Conservation (phyloP, 768 basidiomycete species). For the Mycena alexandri region DNA sequence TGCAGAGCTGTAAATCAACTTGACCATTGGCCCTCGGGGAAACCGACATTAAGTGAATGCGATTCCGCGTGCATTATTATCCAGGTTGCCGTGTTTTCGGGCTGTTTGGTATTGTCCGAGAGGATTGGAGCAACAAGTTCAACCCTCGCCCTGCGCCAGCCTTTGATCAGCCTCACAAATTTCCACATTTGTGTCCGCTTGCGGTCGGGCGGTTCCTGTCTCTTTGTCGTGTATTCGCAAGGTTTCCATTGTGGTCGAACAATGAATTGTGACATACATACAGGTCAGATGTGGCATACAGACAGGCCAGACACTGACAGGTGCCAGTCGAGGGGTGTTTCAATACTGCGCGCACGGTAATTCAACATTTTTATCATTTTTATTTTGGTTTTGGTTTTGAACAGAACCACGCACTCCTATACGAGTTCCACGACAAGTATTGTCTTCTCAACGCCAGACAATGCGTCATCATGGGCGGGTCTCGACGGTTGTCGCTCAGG, state of each 20-base stretch:
- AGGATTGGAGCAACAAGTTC: conserved; percentile 21
- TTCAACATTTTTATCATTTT: conserved; percentile 17
- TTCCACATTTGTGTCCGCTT: conserved; percentile 25
- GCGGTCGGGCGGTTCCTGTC: conserved; percentile 20
- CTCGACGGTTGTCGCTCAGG: too few relatives aligned
- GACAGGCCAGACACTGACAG: conserved; percentile 2
- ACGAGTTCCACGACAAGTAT: conserved; percentile 18
- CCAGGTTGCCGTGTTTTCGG: conserved; percentile 18
- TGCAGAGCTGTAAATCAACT: conserved; percentile 19
- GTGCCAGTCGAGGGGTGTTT: conserved; percentile 23
- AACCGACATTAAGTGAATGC: conserved; percentile 16
- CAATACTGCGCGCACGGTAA: conserved; percentile 21
- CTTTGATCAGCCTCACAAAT: conserved; percentile 23
- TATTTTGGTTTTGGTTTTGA: conserved; percentile 20
- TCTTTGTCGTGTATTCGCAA: conserved; percentile 25
- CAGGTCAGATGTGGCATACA: conserved; percentile 7
- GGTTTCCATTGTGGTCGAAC: conserved; percentile 22
- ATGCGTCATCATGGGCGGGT: conserved; percentile 22
- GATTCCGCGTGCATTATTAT: conserved; percentile 24
- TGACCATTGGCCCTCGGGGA: conserved; percentile 24
- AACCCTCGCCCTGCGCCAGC: conserved; percentile 19
- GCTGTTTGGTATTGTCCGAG: conserved; percentile 23
- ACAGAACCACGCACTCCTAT: conserved; percentile 21
- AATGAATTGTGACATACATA: conserved; percentile 22
- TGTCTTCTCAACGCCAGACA: conserved; percentile 17